Conservation (phyloP, 208 protist species). For the Trypanosoma cruzi region DNA sequence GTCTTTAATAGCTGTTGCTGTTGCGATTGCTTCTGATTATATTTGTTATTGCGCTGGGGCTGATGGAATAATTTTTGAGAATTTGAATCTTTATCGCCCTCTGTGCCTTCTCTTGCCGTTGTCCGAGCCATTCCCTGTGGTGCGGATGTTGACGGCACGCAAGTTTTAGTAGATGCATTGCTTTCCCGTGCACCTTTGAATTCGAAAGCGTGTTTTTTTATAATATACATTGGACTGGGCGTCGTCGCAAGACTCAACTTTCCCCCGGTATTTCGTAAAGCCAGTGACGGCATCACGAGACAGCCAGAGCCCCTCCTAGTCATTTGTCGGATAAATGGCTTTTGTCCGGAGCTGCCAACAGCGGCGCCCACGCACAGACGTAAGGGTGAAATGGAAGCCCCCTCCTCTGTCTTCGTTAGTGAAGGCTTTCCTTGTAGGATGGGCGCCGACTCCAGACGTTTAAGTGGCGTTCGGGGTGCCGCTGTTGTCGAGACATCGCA, state of each 20-base stretch:
- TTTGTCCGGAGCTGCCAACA: constrained; percentile 30
- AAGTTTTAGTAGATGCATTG: no score
- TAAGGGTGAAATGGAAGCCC: not conserved
- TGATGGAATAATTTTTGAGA: no score
- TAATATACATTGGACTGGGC: not conserved
- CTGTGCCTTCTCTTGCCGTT: no score
- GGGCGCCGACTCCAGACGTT: not conserved
- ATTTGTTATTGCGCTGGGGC: no score
- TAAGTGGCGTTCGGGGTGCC: not conserved
- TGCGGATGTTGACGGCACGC: no score
- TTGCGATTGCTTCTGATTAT: not conserved
- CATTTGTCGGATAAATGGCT: constrained; percentile 25
- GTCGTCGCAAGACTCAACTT: no score
- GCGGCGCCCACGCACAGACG: constrained; percentile 22
- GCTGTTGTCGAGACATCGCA: not conserved
- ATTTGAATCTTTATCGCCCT: no score
- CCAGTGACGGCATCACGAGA: constrained; percentile 17
- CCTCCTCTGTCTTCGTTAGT: not conserved
- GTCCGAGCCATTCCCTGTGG: no score
- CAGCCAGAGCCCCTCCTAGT: not conserved
- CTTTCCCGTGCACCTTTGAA: no score
- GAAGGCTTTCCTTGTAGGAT: not conserved
- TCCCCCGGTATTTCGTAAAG: not conserved
- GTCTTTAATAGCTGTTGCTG: not conserved
- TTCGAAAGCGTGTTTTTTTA: no score